Conservation (phyloP, 2,329 filamentous ascomycete genomes). For the Sporothrix inflata region DNA sequence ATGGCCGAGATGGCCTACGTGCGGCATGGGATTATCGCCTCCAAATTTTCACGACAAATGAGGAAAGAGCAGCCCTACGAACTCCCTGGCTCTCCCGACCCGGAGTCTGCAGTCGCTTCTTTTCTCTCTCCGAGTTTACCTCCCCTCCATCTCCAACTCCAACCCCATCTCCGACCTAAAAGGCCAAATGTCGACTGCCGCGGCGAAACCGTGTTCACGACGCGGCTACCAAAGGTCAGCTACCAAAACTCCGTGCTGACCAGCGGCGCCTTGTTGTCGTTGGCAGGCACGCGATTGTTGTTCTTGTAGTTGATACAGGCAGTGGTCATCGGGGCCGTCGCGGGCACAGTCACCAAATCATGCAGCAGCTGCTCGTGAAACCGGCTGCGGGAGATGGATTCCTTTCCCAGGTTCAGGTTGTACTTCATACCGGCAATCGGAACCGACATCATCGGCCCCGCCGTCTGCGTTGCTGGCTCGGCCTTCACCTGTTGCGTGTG, state of each 20-base stretch:
- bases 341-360: neutral
- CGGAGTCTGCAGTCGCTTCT: neutral
- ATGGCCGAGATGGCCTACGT: neutral
- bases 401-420: neutral
- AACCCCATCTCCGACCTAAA: neutral
- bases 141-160: too few species aligned
- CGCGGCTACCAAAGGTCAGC: too few species aligned
- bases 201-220: too few species aligned
- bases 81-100: neutral
- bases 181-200: neutral
- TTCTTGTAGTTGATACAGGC: neutral
- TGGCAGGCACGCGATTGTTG: neutral
- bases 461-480: neutral
- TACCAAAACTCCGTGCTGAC: neutral
- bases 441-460: neutral
- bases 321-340: neutral
- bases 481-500: neutral
- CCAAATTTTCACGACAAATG: neutral
- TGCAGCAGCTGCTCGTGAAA: constrained; percentile 11
- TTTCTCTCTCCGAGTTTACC: neutral
- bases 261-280: neutral
- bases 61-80: neutral
- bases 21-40: neutral
- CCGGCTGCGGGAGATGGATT: neutral
- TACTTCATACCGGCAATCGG: neutral